Evolutionary conservation across 495 filamentous ascomycete species (phyloP).

Genomic region (Melanomma pulvis-pyrius): DNA sequence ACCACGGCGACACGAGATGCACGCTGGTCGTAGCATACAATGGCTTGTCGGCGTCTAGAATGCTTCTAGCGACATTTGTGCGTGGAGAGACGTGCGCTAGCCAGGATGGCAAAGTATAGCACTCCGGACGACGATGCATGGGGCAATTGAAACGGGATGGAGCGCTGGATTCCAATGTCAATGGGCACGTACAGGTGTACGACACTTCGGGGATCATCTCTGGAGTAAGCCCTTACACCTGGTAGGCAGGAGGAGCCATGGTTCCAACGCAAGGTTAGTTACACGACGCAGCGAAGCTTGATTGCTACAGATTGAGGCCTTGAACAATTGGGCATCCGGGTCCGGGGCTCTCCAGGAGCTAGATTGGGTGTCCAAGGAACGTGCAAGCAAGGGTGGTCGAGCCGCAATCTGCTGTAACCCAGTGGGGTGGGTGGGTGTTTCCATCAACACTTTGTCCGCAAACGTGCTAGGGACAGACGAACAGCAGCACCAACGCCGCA

Average conservation of each 20-base stretch:
- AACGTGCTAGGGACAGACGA: neutral
- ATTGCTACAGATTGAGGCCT: neutral
- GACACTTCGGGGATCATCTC: neutral
- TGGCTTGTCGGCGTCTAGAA: constrained; percentile 8
- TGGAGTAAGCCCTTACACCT: neutral
- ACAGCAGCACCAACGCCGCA: neutral
- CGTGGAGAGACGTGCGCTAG: neutral
- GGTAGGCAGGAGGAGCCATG: neutral
- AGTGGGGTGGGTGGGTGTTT: neutral
- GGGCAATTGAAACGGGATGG: neutral
- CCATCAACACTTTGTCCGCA: neutral
- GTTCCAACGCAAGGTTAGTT: neutral
- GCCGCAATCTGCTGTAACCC: neutral
- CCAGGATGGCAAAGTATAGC: neutral
- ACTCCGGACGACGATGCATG: neutral
- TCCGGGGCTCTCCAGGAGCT: neutral
- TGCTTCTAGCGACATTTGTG: constrained; percentile 5
- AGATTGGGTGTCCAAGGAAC: neutral
- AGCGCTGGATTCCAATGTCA: neutral
- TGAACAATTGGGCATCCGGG: neutral
- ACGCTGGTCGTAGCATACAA: neutral
- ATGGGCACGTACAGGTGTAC: neutral
- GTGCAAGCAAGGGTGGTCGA: neutral
- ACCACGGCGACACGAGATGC: neutral
- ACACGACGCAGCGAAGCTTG: neutral